phyloP scores from a whole-genome alignment of 2,329 filamentous ascomycete genomes.

The Sporothrix schenckii region DNA sequence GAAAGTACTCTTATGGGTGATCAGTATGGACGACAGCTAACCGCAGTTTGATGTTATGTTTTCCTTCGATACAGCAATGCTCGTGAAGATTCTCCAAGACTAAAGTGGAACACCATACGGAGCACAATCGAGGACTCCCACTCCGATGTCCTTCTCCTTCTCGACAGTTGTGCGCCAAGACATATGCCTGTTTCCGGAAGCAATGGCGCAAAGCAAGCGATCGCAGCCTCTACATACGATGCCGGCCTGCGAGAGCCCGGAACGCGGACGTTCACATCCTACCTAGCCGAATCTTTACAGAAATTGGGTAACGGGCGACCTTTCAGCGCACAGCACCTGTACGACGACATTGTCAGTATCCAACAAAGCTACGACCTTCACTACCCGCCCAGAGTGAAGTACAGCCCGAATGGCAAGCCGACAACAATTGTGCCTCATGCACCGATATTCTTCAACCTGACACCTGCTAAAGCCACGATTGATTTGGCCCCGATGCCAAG shows the following conservation, averaged over 20 bases:
- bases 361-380: conserved; percentile 52
- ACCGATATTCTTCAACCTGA: conserved; percentile 60
- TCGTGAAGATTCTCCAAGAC: conserved; percentile 60
- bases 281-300: conserved; percentile 57
- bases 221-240: conserved; percentile 63
- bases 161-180: conserved; percentile 63
- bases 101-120: conserved; percentile 66
- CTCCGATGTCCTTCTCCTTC: conserved; percentile 64
- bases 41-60: background rate
- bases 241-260: conserved; percentile 50
- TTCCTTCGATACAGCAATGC: conserved; percentile 51
- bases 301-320: conserved; percentile 57
- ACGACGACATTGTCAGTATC: conserved; percentile 57
- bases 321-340: conserved; percentile 60
- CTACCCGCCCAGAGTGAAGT: conserved; percentile 42
- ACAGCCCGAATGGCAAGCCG: conserved; percentile 50
- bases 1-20: background rate
- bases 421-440: conserved; percentile 44
- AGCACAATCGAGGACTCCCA: conserved; percentile 65
- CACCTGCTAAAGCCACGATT: conserved; percentile 57
- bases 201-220: conserved; percentile 63
- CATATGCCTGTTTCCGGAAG: conserved; percentile 56
- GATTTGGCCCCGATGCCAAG: conserved; percentile 54
- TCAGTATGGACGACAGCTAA: background rate
- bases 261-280: conserved; percentile 62